Conservation (phyloP, 768 basidiomycete genomes). For the Butyriboletus loyo region DNA sequence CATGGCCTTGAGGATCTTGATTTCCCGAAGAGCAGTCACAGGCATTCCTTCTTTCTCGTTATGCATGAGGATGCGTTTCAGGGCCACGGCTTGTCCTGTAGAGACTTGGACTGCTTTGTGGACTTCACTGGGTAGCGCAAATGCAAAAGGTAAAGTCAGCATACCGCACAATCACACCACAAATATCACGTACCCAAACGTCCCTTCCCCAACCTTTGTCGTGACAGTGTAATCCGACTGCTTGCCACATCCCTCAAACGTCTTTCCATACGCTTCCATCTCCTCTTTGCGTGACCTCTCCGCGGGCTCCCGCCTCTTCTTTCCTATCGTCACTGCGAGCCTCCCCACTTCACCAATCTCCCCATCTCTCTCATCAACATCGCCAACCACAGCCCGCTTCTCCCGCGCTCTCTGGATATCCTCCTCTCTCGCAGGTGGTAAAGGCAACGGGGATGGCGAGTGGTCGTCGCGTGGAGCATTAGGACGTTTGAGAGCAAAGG, state of each 20-base stretch:
- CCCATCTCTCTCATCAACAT: constrained; percentile 6
- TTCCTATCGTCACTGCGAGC: constrained; percentile 1
- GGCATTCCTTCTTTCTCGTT: constrained; percentile 97
- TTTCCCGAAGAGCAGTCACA: constrained; percentile 93
- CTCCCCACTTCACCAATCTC: constrained; percentile 1
- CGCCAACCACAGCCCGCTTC: constrained; percentile 14
- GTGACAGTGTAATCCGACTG: constrained; percentile 77
- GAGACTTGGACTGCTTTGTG: constrained; percentile 76
- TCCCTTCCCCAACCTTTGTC: constrained; percentile 92
- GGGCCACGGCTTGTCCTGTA: constrained; percentile 66
- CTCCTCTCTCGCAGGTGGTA: constrained; percentile 31
- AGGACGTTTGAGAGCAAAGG: constrained; percentile 44
- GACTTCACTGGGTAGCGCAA: constrained; percentile 61
- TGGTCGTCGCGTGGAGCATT: constrained; percentile 44
- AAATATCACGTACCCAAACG: constrained; percentile 76
- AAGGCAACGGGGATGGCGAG: constrained; percentile 42
- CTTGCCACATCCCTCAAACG: constrained; percentile 66
- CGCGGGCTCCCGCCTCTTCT: constrained; percentile 41
- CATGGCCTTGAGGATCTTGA: constrained; percentile 91
- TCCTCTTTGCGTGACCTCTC: constrained; percentile 64
- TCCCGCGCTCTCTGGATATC: constrained; percentile 26
- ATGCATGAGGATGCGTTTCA: constrained; percentile 95
- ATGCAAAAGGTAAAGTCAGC: constrained; percentile 6
- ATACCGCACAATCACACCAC: not conserved
- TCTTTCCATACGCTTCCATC: constrained; percentile 59